These are phyloP conservation scores for Rutstroemia sp. DNA, from an alignment of 2,329 filamentous ascomycete genomes.

Conservation along the genomic window DNA sequence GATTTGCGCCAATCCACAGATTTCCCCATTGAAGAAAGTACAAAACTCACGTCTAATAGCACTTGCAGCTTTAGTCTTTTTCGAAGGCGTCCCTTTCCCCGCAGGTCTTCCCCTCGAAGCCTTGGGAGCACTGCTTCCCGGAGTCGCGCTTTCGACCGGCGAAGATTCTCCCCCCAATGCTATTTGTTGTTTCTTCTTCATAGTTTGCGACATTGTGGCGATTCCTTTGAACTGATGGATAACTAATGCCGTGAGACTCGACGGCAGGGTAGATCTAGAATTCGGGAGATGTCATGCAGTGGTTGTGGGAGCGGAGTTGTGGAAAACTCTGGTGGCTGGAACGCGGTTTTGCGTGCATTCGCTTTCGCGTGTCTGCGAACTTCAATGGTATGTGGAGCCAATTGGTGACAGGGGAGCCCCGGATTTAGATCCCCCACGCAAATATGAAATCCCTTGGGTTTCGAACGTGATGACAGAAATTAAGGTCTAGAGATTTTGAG, in stretches of 20 bases:
- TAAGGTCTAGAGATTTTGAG: too few relatives aligned
- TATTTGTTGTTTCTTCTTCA: background rate
- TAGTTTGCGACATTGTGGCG: background rate
- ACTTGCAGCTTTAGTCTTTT: background rate
- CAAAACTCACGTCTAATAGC: constrained; percentile 7
- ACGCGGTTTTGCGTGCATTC: constrained; percentile 2
- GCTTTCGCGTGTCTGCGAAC: background rate
- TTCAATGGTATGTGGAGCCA: background rate
- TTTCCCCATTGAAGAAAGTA: background rate
- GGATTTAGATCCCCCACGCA: too few relatives aligned
- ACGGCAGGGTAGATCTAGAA: too few relatives aligned
- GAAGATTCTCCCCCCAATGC: constrained; percentile 1
- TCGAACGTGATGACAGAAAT: too few relatives aligned
- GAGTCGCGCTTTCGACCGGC: background rate
- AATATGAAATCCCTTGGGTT: too few relatives aligned
- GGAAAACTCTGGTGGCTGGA: background rate
- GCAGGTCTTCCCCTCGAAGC: background rate
- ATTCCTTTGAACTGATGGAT: background rate
- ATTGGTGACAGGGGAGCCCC: too few relatives aligned
- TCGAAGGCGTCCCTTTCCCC: background rate
- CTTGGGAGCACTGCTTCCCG: background rate
- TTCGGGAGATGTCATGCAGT: too few relatives aligned
- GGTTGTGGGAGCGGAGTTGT: background rate
- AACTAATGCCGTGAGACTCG: background rate
- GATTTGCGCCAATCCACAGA: background rate